Evolutionary conservation across 176 grass and related monocot genomes (phyloP).

Genomic region (Juncus effusus): DNA sequence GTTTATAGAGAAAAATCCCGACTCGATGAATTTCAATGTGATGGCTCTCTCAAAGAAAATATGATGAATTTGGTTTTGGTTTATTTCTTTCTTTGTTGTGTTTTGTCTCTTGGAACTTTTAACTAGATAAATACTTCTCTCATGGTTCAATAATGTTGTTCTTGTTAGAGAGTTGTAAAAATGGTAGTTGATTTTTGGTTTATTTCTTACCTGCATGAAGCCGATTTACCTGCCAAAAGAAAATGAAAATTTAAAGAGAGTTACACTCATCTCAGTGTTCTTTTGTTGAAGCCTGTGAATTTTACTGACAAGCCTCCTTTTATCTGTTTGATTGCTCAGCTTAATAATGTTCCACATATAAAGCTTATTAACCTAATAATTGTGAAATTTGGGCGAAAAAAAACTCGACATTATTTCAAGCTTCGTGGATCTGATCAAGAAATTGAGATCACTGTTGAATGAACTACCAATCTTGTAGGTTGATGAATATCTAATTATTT

Average conservation of each 20-base stretch:
- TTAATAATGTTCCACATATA: background rate
- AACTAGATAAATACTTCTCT: background rate
- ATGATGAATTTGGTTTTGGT: background rate
- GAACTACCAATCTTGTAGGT: too few relatives aligned
- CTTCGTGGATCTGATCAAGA: too few relatives aligned
- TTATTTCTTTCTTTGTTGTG: background rate
- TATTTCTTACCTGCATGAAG: too few relatives aligned
- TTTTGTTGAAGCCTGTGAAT: background rate
- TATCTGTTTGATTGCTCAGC: background rate
- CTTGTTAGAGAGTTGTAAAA: too few relatives aligned
- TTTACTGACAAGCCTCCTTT: too few relatives aligned
- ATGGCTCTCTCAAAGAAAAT: slow-evolving; percentile 58
- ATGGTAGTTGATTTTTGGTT: too few relatives aligned
- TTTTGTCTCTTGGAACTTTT: background rate
- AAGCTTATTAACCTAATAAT: too few relatives aligned
- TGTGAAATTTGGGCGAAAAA: too few relatives aligned
- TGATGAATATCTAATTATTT: too few relatives aligned
- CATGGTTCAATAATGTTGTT: too few relatives aligned
- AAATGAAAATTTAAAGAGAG: background rate
- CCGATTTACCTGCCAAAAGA: background rate
- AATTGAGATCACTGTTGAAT: too few relatives aligned
- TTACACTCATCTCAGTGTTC: background rate
- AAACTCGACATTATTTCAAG: too few relatives aligned
- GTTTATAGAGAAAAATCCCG: slow-evolving; percentile 37
- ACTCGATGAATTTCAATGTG: slow-evolving; percentile 74